These are phyloP conservation scores for Ramicandelaber brevisporus DNA, from an alignment of 192 early-diverging fungal genomes.

Conservation along the genomic window DNA sequence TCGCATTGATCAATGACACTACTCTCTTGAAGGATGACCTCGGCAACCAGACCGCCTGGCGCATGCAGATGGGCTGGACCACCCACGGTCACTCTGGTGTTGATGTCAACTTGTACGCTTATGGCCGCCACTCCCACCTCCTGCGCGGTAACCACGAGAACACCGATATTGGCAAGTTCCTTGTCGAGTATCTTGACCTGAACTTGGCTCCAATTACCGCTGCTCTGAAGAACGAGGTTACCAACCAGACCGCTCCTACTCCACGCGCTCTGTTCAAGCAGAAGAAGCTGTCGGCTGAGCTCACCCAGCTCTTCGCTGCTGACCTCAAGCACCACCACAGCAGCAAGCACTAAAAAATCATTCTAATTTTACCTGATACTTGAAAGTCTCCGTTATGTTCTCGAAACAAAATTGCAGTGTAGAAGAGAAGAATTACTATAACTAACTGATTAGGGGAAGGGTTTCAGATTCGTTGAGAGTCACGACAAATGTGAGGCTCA, in stretches of 20 bases:
- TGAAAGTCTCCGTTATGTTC: no score
- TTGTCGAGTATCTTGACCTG: constrained; percentile 26
- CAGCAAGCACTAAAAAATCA: no score
- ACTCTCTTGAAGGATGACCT: constrained; percentile 19
- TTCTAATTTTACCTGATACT: no score
- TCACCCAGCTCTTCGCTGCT: no score
- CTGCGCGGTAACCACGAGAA: constrained; percentile 71
- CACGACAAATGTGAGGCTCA: no score
- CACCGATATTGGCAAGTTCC: constrained; percentile 58
- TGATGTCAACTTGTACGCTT: constrained; percentile 85
- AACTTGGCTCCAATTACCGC: constrained; percentile 31
- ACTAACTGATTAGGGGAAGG: no score
- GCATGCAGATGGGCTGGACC: constrained; percentile 44
- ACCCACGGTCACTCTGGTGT: constrained; percentile 86
- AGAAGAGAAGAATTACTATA: no score
- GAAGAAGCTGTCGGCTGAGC: no score
- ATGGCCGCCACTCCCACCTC: constrained; percentile 28
- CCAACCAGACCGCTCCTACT: constrained; percentile 6
- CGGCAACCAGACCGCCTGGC: constrained; percentile 19
- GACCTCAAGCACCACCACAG: no score
- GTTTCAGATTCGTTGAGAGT: no score
- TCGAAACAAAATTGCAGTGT: no score
- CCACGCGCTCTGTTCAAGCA: no score
- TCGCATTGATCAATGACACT: constrained; percentile 10
- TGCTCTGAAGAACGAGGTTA: constrained; percentile 16